Conservation (phyloP, 1,284 basidiomycete species). For the Quambalaria eucalypti region DNA sequence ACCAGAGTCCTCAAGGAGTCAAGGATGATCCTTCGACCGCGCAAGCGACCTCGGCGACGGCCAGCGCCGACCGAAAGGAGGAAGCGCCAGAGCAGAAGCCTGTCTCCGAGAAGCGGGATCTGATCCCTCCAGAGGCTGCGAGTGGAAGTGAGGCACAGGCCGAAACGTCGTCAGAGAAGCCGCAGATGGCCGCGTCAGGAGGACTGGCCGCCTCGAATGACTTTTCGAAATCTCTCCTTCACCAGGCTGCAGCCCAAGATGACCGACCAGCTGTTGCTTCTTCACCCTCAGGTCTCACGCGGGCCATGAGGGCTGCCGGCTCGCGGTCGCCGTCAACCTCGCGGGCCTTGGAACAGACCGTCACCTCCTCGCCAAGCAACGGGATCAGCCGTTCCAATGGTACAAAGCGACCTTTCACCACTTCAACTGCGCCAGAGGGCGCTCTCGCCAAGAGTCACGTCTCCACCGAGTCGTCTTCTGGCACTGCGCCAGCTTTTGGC, state of each 20-base stretch:
- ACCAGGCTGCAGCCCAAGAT: too few species aligned
- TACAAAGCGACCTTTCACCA: background rate
- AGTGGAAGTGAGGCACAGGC: too few species aligned
- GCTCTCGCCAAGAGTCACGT: background rate
- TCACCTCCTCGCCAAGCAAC: background rate
- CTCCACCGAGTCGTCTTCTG: background rate
- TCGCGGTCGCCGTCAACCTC: background rate
- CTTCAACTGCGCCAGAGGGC: background rate
- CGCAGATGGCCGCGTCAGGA: too few species aligned
- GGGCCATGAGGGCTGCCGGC: slow-evolving; percentile 16
- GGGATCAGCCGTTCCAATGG: background rate
- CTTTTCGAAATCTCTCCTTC: too few species aligned
- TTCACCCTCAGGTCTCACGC: slow-evolving; percentile 18
- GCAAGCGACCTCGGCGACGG: too few species aligned
- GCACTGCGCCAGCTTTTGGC: background rate
- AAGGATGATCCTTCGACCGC: too few species aligned
- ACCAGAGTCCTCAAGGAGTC: background rate
- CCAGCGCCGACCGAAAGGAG: too few species aligned
- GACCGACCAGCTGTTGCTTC: slow-evolving; percentile 1
- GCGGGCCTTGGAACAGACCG: background rate
- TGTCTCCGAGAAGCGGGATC: too few species aligned
- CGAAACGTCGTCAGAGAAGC: too few species aligned
- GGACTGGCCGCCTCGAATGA: too few species aligned
- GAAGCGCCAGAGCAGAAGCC: too few species aligned
- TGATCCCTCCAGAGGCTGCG: too few species aligned